Evolutionary conservation across 2,329 filamentous ascomycete species (phyloP), one percentile per base, ranked within the genome.

Genomic region (Colletotrichum cordylinicola): DNA sequence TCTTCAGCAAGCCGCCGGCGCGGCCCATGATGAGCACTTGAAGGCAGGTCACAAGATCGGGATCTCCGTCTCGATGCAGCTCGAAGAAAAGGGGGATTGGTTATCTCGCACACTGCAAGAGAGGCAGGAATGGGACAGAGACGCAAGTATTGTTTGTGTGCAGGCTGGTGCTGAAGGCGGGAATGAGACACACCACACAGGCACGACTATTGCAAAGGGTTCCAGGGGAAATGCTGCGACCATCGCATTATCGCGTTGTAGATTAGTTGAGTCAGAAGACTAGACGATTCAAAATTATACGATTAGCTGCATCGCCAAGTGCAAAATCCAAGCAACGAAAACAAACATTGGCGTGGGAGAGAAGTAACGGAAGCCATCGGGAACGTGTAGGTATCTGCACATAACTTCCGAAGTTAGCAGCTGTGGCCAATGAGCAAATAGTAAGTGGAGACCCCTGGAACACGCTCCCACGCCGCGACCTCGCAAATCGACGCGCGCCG

Each of bases 401-500:
- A 48, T 48, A 10, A 31, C 56, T 16, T 60, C 6, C 33, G 56
- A 33, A 52, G 43, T 13, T 24, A 52, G 58, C 18, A 35, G 27
- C 60, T 39, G n/a, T 64, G 43, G 27, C 39, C 43, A 31, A 73
- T 67, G 21, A 52, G 48, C n/a, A 39, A 10, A 8, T 16, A 13
- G n/a, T 15, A 27, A 37, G 58, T 21, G 21, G 55, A 43, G 58
- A 64, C 67, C 67, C 67, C 18, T 65, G 67, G 58, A 70, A 74
- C 67, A 64, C 66, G 67, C 58, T 70, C 43, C 58, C 56, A 58
- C 24, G 43, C 55, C 58, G n/a, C 33, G 18, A 58, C 60, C 39
- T 74, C 43, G 16, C 67, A 60, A 64, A 74, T 58, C 67, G 60
- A 74, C 67, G 67, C 71, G 67, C 62, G 52, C 64, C 21, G 43